Evolutionary conservation across 192 early-diverging fungal genomes (phyloP), one percentile per base, ranked within the genome.

Genomic region (Coemansia sp.): DNA sequence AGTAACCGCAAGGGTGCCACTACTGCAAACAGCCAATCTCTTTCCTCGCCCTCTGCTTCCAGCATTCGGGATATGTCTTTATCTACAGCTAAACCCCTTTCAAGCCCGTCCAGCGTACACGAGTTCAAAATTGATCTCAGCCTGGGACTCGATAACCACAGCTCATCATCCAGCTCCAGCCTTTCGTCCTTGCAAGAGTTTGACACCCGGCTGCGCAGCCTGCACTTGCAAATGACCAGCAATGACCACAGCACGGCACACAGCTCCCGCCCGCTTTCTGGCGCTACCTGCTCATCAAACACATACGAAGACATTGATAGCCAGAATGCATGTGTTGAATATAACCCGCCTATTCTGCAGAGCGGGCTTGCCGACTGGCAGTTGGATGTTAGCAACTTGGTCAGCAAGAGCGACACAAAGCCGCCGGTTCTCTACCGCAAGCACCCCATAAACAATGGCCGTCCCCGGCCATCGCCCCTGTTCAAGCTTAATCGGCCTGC

Each of bases 341-440:
- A 33, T 30, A 26, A 30, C 40, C 18, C 26, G n/a, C 40, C 23
- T 14, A 14, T 55, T 30, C 19, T 41, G 4, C 26, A 37, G 39
- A 40, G 14, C 7, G 46, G 1, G 18, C 15, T 20, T n/a, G 46
- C 46, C 5, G 19, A 42, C 20, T 43, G 47, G 55, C 63, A 40
- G 13, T 50, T 65, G 30, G 66, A 75, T 43, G 37, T 75, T 16
- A 68, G 72, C 30, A 36, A 57, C 28, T 65, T 65, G 72, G 55
- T 65, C 28, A 61, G 65, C 10, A 51, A 45, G 18, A 23, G 21
- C n/a, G 33, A 16, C 33, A 38, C 53, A 2, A 75, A 75, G 28
- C 66, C 61, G 28, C 38, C 57, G 3, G 54, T 65, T 0, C 54
- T 75, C 30, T 53, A 61, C 19, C 61, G 72, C 18, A 61, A 57